Base-by-base conservation (phyloP, 805 yeast species). In the Pichia paraexigua region DNA sequence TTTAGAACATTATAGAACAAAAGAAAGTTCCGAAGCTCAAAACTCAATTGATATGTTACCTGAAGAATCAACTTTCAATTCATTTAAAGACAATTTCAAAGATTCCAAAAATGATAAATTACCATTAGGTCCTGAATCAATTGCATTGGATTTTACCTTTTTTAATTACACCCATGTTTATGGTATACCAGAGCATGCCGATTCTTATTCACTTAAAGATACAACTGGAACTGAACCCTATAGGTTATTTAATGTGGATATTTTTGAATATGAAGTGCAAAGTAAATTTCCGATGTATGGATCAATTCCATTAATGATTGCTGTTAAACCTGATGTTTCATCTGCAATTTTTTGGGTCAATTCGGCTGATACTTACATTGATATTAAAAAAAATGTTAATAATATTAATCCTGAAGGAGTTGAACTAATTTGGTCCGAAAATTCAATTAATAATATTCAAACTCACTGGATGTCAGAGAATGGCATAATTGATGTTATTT, bases 141-240 rank as follows among this genome's bases (percentile, higher is more conserved):
- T 94, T 25, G 97, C 85, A 0, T 57, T 87, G 28, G 99, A 94
- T 64, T 76, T 89, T 53, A 68, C 79, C 0, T 83, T 94, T 57
- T 62, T 68, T 3, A 82, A 80, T 0, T 83, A 74, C 58, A 64
- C 71, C 6, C 75, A 84, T 60, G 86, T 88, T 1, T 94, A 79
- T 65, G 99, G 99, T n/a, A 85, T 94, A 43, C 98, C 99, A 0
- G 99, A 94, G 66, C 99, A 94, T 62, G 92, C 98, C 0, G 96
- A 88, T 58, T 71, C 85, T 1, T 68, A 94, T 46, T 74, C 83
- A 20, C 71, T 94, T 57, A 80, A 82, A 51, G 92, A 87, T 57
- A 91, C 98, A 0, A 59, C 70, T 0, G 62, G 58, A 13, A 52
- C 70, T 1, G 86, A 83, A 50, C 98, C 98, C 2, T 94, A 94